Percentiles rank a stretch among this genome's conserved stretches.
Evolutionary conservation across 2,329 filamentous ascomycete genomes (phyloP).

Genomic region (Seiridium cupressi): DNA sequence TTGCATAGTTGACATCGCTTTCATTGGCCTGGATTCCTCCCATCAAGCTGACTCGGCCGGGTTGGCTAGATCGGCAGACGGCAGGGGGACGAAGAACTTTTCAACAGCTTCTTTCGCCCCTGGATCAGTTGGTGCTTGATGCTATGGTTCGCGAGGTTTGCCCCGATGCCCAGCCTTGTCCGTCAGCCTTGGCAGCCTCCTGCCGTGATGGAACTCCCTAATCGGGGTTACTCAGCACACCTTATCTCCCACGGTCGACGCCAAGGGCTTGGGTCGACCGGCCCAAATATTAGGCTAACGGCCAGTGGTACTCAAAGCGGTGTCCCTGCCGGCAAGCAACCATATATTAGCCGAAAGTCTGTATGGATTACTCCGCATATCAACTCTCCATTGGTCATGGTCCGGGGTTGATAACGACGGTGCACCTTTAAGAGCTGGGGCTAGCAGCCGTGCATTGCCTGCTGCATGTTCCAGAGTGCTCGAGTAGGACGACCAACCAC

Average conservation of each 20-base stretch:
- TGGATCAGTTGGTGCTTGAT: background rate
- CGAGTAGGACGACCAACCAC: background rate
- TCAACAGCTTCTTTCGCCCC: background rate
- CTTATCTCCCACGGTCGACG: background rate
- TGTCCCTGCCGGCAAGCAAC: background rate
- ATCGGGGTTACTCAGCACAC: background rate
- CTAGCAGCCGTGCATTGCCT: no score
- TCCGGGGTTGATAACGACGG: no score
- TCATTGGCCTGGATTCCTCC: no score
- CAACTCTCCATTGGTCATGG: background rate
- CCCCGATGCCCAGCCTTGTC: slow-evolving; percentile 1
- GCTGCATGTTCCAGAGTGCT: no score
- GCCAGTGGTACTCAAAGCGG: background rate
- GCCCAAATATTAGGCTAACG: background rate
- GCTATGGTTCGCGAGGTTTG: background rate
- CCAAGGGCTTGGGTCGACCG: slow-evolving; percentile 3
- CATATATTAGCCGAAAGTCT: background rate
- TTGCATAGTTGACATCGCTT: background rate
- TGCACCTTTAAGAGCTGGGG: no score
- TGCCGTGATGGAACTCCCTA: background rate
- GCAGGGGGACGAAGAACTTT: background rate
- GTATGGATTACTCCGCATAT: background rate
- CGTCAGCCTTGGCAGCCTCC: background rate
- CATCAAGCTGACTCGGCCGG: no score
- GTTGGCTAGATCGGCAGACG: no score